Base-by-base conservation (phyloP, 768 basidiomycete genomes). In the Tricholoma saponaceum region DNA sequence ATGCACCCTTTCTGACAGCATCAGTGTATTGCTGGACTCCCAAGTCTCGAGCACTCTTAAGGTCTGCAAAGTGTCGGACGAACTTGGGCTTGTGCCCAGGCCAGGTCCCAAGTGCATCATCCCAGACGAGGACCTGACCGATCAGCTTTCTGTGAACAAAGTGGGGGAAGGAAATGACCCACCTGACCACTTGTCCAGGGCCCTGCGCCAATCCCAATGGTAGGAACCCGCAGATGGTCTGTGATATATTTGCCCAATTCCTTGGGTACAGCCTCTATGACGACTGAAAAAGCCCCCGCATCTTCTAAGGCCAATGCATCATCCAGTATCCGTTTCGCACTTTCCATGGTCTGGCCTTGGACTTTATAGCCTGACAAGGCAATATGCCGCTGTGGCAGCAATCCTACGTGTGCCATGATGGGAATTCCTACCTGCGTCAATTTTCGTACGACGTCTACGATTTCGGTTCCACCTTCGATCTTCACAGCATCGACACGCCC, bases 191-290 rank as follows among this genome's bases (percentile, higher is more conserved):
- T 85, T 39, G 90, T 93, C 35, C 78, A 78, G 8, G 85, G 81
- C 2, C 97, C 96, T 0, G 96, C 96, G 33, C 96, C 96, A 60
- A 99, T 98, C 7, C 96, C 96, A 63, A 99, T 97, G 0, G 95
- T 98, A 25, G 92, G 89, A 20, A 95, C 82, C 26, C 66, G 70
- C 54, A 96, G 72, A 10, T 74, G 70, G 20, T 80, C 75, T 2
- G 95, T 95, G 68, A 98, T 83, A 65, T 86, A 85, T 58, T 76
- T 74, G 0, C 87, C 96, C 18, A 99, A 75, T 56, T 79, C 78
- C 58, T 84, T 82, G 14, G 96, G 96, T 47, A 99, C 84, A 12
- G 95, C 96, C 72, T 99, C 96, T 20, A 98, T 73, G 1, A 99
- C 84, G 55, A 97, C 71, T 4, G 87, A 79, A 66, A 94, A 95